Conservation (phyloP, 2,329 filamentous ascomycete genomes). For the Fusarium sacchari region DNA sequence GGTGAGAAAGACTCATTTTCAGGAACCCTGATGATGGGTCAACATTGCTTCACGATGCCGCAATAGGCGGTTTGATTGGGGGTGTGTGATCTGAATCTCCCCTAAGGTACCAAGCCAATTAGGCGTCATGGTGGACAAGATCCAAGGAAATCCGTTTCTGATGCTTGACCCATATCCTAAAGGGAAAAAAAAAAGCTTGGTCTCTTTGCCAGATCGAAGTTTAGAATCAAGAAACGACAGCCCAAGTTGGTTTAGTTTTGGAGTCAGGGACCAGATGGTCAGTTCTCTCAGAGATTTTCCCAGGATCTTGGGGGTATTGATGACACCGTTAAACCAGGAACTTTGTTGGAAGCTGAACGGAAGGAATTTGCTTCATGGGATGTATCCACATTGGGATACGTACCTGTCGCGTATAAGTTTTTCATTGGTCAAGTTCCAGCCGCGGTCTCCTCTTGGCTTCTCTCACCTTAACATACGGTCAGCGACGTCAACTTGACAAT, state of each 20-base stretch:
- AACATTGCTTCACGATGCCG: slow-evolving; percentile 26
- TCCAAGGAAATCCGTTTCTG: slow-evolving; percentile 14
- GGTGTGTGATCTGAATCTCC: background rate
- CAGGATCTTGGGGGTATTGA: slow-evolving; percentile 22
- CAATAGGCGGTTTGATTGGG: slow-evolving; percentile 2
- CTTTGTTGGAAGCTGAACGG: slow-evolving; percentile 18
- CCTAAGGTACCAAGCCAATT: background rate
- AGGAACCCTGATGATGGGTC: slow-evolving; percentile 11
- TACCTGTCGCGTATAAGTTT: background rate
- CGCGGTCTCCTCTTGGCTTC: slow-evolving; percentile 14
- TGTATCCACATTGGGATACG: background rate
- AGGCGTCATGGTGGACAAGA: slow-evolving; percentile 3
- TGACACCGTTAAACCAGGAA: slow-evolving; percentile 23
- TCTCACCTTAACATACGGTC: slow-evolving; percentile 35
- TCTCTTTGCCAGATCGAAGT: slow-evolving; percentile 17
- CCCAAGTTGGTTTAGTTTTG: slow-evolving; percentile 13
- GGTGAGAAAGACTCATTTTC: slow-evolving; percentile 6
- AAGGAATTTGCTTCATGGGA: slow-evolving; percentile 6
- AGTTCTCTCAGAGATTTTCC: slow-evolving; percentile 34
- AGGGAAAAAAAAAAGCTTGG: slow-evolving; percentile 28
- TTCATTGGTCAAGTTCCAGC: slow-evolving; percentile 9
- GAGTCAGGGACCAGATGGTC: slow-evolving; percentile 6
- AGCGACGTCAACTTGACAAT: background rate
- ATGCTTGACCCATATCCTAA: slow-evolving; percentile 12
- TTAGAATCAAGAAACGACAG: slow-evolving; percentile 19